phyloP scores from a whole-genome alignment of 495 filamentous ascomycete genomes.

The Achaetomiella virescens region DNA sequence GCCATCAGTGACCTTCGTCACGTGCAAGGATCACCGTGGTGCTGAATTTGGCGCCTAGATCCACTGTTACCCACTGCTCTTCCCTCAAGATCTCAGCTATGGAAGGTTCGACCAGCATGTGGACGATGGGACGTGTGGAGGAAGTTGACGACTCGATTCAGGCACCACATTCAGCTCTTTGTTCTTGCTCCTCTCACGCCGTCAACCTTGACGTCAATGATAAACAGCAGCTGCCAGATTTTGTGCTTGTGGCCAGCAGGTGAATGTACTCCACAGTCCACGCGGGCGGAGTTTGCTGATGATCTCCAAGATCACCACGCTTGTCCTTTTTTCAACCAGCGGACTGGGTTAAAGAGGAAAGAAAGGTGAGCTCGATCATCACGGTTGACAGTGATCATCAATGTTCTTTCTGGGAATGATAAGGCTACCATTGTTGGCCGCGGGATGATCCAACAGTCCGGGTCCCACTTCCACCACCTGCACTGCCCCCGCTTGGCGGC shows the following conservation, averaged over 20 bases:
- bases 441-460: background rate
- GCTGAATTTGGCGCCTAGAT: slow-evolving; percentile 1
- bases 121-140: too few species aligned
- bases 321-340: background rate
- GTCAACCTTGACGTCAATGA: background rate
- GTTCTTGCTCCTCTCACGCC: too few species aligned
- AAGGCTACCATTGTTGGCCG: too few species aligned
- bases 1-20: slow-evolving; percentile 23
- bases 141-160: too few species aligned
- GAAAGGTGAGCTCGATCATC: background rate
- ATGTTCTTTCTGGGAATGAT: background rate
- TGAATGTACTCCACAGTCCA: background rate
- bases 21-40: slow-evolving; percentile 16
- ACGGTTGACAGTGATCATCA: background rate
- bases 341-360: background rate
- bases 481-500: too few species aligned
- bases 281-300: background rate
- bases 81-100: too few species aligned
- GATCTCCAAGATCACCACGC: background rate
- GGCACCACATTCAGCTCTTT: too few species aligned
- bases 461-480: too few species aligned
- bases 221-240: background rate
- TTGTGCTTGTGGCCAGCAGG: background rate
- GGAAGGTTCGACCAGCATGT: too few species aligned
- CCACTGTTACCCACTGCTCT: too few species aligned